Evolutionary conservation across 1,139 yeast species (phyloP), one percentile per base, ranked within the genome.

Genomic region (Saccharomyces hybrid): DNA sequence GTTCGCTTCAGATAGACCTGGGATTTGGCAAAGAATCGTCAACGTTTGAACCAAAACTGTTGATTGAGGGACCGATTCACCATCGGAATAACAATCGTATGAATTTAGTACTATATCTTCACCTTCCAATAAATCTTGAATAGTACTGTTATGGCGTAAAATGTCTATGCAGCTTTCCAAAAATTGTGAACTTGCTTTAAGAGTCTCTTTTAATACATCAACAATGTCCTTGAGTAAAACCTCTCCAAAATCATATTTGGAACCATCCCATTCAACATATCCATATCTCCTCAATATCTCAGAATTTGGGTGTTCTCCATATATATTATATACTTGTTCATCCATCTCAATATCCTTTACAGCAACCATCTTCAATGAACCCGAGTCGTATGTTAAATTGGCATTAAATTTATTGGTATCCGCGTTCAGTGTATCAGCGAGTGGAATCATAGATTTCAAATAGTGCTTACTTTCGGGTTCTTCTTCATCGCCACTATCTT

Each of bases 241-340:
- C 68, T 93, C 98, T 6, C 86, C 97, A 62, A 88, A 86, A 67
- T 93, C 98, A 66, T 75, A 82, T 52, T 79, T 80, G 0, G 96
- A 88, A 0, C 91, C 91, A 9, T 77, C 77, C 56, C 75, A 70
- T 70, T 93, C 97, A 25, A 88, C 95, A 64, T 88, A 93, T 0
- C 99, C 99, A 62, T 91, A 93, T 54, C 96, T 78, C 62, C 99
- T 80, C 55, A 93, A 75, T 41, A 93, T 77, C 64, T 93, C 98
- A 32, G 93, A 76, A 68, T 91, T 91, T 27, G 98, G 95, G 60
- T 88, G 84, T 52, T 89, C 95, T 2, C 97, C 95, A 68, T 93
- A 93, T 0, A 91, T 86, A 70, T 91, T 91, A 72, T 80, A 91
- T 3, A 93, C 75, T 66, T 93, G 98, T 26, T 82, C 84, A 1